Conservation (phyloP, 345 rosid species). For the Bruguiera gymnorhiza region DNA sequence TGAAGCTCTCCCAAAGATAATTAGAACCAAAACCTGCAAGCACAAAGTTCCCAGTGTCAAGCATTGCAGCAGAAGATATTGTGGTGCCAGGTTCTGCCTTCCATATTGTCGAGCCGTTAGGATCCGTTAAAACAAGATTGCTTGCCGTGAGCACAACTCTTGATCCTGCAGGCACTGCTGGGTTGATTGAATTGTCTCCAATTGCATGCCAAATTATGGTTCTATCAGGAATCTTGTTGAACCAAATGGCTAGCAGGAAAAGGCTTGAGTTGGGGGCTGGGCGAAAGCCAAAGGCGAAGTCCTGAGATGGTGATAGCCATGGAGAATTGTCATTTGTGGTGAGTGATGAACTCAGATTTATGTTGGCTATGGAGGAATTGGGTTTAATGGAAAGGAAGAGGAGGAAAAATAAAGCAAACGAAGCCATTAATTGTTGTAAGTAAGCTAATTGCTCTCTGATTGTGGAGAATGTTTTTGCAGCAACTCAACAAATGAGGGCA, state of each 20-base stretch:
- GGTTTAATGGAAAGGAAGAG: not conserved
- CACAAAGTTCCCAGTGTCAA: no score
- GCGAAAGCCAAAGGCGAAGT: slow-evolving; percentile 31
- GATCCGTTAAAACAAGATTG: not conserved
- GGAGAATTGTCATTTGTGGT: slow-evolving; percentile 11
- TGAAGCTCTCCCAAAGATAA: no score
- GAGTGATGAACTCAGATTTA: slow-evolving; percentile 14
- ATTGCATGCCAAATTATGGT: slow-evolving; percentile 18
- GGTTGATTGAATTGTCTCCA: slow-evolving; percentile 7
- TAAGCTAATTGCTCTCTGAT: not conserved
- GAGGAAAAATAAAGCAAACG: slow-evolving; percentile 4
- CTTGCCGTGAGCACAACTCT: slow-evolving; percentile 4
- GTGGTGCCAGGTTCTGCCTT: no score
- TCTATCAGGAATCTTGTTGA: slow-evolving; percentile 24
- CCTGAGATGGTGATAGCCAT: slow-evolving; percentile 19
- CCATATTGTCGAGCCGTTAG: not conserved
- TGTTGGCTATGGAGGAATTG: slow-evolving; percentile 7
- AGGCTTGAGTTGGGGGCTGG: slow-evolving; percentile 15
- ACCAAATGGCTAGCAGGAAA: slow-evolving; percentile 37
- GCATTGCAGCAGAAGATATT: no score
- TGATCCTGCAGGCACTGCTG: slow-evolving; percentile 13
- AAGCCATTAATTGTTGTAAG: not conserved
- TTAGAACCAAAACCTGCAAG: no score
- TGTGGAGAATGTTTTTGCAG: not conserved
- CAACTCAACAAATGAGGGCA: no score